phyloP scores from a whole-genome alignment of 371 early-diverging fungal genomes.

The Mortierella sp. region DNA sequence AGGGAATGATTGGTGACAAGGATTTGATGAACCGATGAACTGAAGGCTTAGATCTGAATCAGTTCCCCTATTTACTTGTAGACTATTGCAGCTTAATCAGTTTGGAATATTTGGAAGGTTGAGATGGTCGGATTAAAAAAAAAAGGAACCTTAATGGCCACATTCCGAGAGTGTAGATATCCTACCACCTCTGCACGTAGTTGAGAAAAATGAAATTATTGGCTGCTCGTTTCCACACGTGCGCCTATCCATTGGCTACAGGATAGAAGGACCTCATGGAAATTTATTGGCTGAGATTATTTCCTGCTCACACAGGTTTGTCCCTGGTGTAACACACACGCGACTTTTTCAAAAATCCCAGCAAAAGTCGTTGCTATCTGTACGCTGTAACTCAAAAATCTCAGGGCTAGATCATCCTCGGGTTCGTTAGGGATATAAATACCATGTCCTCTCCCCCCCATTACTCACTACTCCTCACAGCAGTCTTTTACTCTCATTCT shows the following conservation, averaged over 20 bases:
- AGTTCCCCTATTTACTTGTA: too few species aligned
- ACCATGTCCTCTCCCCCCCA: not conserved
- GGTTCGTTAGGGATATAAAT: slow-evolving; percentile 17
- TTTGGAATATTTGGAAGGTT: too few species aligned
- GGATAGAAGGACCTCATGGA: too few species aligned
- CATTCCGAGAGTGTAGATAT: too few species aligned
- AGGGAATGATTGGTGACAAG: too few species aligned
- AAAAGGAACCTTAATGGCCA: too few species aligned
- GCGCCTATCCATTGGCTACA: not conserved
- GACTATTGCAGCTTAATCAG: not conserved
- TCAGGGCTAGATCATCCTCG: not conserved
- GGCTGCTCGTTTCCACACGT: slow-evolving; percentile 1
- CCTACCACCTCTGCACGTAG: not conserved
- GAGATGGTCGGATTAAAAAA: not conserved
- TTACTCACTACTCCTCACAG: slow-evolving; percentile 9
- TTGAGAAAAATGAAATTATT: not conserved
- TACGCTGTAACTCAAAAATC: too few species aligned
- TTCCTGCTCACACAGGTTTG: not conserved
- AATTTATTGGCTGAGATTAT: not conserved
- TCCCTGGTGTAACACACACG: slow-evolving; percentile 18
- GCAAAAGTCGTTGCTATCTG: not conserved
- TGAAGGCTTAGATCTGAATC: too few species aligned
- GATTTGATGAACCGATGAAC: too few species aligned
- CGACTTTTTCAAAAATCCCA: not conserved
- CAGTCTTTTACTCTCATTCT: slow-evolving; percentile 14